Percentiles rank a stretch among this genome's conserved stretches.
phyloP scores from a whole-genome alignment of 805 yeast species.

The Sugiyamaella qingdaonensis region DNA sequence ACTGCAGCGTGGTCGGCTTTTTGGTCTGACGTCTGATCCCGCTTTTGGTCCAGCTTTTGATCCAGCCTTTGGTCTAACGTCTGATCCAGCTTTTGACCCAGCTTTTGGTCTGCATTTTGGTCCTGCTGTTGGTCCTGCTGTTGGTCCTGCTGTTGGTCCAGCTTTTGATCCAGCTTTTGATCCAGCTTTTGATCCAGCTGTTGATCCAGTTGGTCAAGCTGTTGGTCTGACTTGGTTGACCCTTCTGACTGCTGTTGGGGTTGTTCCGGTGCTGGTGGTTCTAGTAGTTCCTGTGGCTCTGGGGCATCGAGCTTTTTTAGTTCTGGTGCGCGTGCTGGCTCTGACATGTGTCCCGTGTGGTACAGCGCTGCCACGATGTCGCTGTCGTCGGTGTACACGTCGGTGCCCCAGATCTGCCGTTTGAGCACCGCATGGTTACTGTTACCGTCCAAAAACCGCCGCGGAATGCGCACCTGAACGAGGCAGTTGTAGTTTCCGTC shows the following conservation, averaged over 20 bases:
- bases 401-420: slow-evolving; percentile 84
- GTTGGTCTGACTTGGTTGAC: slow-evolving; percentile 30
- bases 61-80: too few relatives aligned
- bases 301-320: slow-evolving; percentile 19
- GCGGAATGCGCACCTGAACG: slow-evolving; percentile 56
- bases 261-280: not conserved
- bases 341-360: slow-evolving; percentile 65
- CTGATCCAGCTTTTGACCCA: too few relatives aligned
- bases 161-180: too few relatives aligned
- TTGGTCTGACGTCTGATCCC: too few relatives aligned
- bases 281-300: slow-evolving; percentile 21
- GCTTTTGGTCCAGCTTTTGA: too few relatives aligned
- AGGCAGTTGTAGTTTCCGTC: slow-evolving; percentile 35
- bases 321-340: not conserved
- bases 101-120: too few relatives aligned
- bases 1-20: not conserved
- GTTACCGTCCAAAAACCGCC: slow-evolving; percentile 37
- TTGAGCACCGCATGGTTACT: slow-evolving; percentile 38
- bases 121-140: too few relatives aligned
- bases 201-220: too few relatives aligned
- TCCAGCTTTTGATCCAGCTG: too few relatives aligned
- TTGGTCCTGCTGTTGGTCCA: too few relatives aligned
- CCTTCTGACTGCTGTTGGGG: not conserved
- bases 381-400: slow-evolving; percentile 90
- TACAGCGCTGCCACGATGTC: slow-evolving; percentile 70